Conservation (phyloP, 441 rosid genomes). For the Croton laevigatus region DNA sequence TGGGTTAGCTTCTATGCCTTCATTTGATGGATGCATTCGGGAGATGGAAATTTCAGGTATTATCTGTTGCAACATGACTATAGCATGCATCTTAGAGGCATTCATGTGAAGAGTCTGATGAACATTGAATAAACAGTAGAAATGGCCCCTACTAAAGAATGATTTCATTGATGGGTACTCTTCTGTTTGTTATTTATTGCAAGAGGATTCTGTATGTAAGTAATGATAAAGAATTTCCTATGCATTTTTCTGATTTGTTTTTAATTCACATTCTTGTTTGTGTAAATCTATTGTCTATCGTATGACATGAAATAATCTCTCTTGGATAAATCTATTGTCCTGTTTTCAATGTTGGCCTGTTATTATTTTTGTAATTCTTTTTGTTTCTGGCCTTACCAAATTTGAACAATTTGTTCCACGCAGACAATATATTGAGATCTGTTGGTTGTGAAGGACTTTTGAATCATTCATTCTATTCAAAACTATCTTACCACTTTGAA, state of each 20-base stretch:
- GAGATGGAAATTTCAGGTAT: slow-evolving; percentile 59
- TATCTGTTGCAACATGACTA: slow-evolving; percentile 10
- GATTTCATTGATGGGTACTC: background rate
- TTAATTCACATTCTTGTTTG: background rate
- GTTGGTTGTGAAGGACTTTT: slow-evolving; percentile 48
- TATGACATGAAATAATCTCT: background rate
- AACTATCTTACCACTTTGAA: slow-evolving; percentile 62
- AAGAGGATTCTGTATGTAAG: background rate
- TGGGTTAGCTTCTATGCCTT: slow-evolving; percentile 61
- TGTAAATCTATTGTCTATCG: background rate
- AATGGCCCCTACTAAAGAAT: background rate
- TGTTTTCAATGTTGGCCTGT: too few relatives aligned
- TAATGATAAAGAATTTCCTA: background rate
- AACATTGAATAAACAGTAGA: background rate
- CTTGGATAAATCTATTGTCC: too few relatives aligned
- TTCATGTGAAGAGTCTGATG: background rate
- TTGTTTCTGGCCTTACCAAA: slow-evolving; percentile 11
- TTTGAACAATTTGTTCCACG: slow-evolving; percentile 21
- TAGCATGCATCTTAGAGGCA: background rate
- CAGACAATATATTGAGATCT: slow-evolving; percentile 49
- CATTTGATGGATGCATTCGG: slow-evolving; percentile 53
- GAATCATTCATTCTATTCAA: slow-evolving; percentile 32
- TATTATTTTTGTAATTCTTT: background rate
- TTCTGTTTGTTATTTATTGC: background rate
- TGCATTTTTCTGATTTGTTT: background rate